phyloP scores from a whole-genome alignment of 208 protist genomes.

The Trypanosoma scelopori region DNA sequence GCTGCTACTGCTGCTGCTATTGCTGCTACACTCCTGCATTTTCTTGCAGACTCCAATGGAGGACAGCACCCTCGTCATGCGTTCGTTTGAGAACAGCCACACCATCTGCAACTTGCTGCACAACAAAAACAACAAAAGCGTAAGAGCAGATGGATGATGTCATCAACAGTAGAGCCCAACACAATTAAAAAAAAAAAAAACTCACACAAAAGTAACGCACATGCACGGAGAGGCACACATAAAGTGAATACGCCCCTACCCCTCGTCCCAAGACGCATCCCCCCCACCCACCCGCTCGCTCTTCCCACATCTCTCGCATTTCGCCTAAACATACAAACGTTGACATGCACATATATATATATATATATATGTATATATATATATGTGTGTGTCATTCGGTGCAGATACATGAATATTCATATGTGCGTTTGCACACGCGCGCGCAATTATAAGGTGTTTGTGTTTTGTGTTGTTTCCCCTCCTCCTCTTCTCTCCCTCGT shows the following conservation, averaged over 20 bases:
- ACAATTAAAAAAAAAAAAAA: constrained; percentile 1
- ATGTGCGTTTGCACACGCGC: too few species aligned
- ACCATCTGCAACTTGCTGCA: not conserved
- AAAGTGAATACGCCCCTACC: too few species aligned
- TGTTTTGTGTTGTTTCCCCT: too few species aligned
- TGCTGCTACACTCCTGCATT: not conserved
- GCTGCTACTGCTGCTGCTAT: not conserved
- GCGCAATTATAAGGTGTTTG: too few species aligned
- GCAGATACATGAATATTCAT: constrained; percentile 6
- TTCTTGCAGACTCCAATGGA: constrained; percentile 4
- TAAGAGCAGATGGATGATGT: too few species aligned
- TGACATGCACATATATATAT: constrained; percentile 1
- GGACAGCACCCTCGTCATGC: not conserved
- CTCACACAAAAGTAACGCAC: not conserved
- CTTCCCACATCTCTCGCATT: too few species aligned
- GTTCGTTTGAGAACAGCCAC: too few species aligned
- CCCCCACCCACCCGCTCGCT: too few species aligned
- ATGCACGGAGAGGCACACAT: not conserved
- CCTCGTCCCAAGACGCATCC: too few species aligned
- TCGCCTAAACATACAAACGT: not conserved
- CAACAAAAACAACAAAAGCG: too few species aligned
- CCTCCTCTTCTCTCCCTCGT: too few species aligned
- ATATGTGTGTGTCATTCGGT: too few species aligned
- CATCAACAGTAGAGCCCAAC: not conserved
- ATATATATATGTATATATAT: constrained; percentile 16